phyloP scores from a whole-genome alignment of 78 protist species.

The Polysphondylium violaceum region DNA sequence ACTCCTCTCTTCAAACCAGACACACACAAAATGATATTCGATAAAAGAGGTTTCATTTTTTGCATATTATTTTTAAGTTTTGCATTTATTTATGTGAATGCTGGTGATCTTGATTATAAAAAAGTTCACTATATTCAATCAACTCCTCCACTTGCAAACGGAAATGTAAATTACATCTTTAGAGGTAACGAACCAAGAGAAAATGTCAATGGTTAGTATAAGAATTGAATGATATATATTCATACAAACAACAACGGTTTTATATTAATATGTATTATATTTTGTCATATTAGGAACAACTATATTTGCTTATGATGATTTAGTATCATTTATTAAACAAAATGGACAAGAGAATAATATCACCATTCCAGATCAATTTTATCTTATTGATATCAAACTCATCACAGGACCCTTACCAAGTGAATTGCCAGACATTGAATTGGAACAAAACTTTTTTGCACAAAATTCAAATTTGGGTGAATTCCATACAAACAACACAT shows the following conservation, averaged over 20 bases:
- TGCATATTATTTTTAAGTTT: neutral
- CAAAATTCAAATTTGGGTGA: conserved; percentile 29
- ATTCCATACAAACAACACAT: conserved; percentile 46
- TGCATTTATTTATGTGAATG: neutral
- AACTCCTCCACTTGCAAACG: conserved; percentile 13
- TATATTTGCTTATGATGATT: conserved; percentile 49
- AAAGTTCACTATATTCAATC: conserved; percentile 47
- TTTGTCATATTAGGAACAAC: neutral
- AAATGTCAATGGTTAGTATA: neutral
- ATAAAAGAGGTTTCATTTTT: no score
- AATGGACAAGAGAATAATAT: neutral
- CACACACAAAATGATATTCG: no score
- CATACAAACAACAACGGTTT: neutral
- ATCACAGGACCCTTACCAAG: conserved; percentile 28
- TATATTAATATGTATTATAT: neutral
- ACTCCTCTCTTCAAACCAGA: no score
- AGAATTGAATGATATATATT: neutral
- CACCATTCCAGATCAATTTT: conserved; percentile 17
- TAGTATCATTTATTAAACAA: conserved; percentile 23
- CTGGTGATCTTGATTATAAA: conserved; percentile 23
- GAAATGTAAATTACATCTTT: conserved; percentile 38
- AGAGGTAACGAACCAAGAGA: conserved; percentile 76
- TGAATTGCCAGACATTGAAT: conserved; percentile 30
- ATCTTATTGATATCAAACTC: conserved; percentile 48
- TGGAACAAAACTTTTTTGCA: conserved; percentile 49